Percentiles rank a stretch among this genome's conserved stretches.
Evolutionary conservation across 2,329 filamentous ascomycete species (phyloP).

Genomic region (Hymenotorrendiella dingleyae): DNA sequence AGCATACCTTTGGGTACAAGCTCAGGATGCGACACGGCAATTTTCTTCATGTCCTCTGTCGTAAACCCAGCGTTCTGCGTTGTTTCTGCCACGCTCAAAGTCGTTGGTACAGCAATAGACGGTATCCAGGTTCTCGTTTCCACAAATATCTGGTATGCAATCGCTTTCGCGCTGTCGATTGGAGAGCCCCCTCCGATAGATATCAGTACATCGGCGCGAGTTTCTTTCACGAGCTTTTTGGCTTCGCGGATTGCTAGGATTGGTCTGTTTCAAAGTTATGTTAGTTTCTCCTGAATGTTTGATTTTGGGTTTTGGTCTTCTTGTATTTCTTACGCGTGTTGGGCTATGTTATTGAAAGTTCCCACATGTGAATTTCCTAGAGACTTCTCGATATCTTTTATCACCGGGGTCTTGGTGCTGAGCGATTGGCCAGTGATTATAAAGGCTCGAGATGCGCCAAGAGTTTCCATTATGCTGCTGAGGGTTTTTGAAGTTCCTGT

Average conservation of each 20-base stretch:
- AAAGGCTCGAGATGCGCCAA: constrained; percentile 44
- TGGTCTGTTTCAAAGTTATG: constrained; percentile 26
- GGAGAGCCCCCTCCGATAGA: constrained; percentile 48
- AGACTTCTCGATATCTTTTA: constrained; percentile 44
- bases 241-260: constrained; percentile 48
- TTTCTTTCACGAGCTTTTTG: constrained; percentile 40
- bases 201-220: constrained; percentile 47
- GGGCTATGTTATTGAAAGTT: constrained; percentile 48
- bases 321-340: constrained; percentile 37
- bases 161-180: constrained; percentile 46
- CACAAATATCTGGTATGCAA: constrained; percentile 39
- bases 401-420: constrained; percentile 45
- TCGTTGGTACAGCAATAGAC: constrained; percentile 44
- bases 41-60: constrained; percentile 42
- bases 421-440: constrained; percentile 50
- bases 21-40: constrained; percentile 36
- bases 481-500: constrained; percentile 15
- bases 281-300: background rate
- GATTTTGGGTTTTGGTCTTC: background rate
- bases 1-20: constrained; percentile 34
- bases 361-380: constrained; percentile 43
- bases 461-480: constrained; percentile 10
- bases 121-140: constrained; percentile 36
- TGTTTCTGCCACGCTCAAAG: constrained; percentile 48
- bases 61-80: constrained; percentile 48